phyloP scores from a whole-genome alignment of 345 rosid species.

The Linum usitatissimum region DNA sequence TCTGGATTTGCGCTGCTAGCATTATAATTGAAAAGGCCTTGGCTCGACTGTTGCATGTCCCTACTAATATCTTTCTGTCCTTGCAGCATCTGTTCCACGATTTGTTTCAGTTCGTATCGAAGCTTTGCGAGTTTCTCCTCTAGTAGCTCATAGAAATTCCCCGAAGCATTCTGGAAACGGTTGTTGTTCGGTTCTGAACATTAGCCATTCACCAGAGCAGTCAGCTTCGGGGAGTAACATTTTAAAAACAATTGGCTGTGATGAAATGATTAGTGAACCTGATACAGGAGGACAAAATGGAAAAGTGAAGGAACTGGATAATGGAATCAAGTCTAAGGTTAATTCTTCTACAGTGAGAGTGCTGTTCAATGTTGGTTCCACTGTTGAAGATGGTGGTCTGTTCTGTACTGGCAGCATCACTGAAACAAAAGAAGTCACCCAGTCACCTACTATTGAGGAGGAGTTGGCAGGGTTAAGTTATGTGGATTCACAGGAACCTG shows the following conservation, averaged over 20 bases:
- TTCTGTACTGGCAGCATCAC: conserved; percentile 9
- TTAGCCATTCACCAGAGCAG: conserved; percentile 31
- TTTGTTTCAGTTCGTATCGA: conserved; percentile 63
- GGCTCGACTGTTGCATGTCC: neutral
- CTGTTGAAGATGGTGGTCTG: conserved; percentile 19
- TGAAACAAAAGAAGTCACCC: conserved; percentile 22
- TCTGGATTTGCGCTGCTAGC: neutral
- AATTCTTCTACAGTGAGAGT: conserved; percentile 42
- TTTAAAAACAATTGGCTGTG: conserved; percentile 17
- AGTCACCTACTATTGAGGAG: conserved; percentile 23
- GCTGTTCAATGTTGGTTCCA: conserved; percentile 39
- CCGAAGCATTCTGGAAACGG: conserved; percentile 15
- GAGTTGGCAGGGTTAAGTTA: conserved; percentile 54
- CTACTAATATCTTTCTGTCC: conserved; percentile 7
- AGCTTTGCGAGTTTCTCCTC: conserved; percentile 60
- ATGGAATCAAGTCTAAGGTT: conserved; percentile 20
- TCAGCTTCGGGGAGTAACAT: conserved; percentile 13
- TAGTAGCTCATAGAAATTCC: conserved; percentile 34
- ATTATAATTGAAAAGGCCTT: no score
- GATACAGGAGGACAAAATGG: conserved; percentile 16
- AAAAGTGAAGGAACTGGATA: conserved; percentile 19
- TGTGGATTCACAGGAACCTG: conserved; percentile 79
- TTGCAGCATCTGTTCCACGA: conserved; percentile 35
- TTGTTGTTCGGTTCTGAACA: conserved; percentile 19
- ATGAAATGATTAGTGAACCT: conserved; percentile 22